phyloP scores from a whole-genome alignment of 805 yeast genomes.

The Suhomyces sp. region DNA sequence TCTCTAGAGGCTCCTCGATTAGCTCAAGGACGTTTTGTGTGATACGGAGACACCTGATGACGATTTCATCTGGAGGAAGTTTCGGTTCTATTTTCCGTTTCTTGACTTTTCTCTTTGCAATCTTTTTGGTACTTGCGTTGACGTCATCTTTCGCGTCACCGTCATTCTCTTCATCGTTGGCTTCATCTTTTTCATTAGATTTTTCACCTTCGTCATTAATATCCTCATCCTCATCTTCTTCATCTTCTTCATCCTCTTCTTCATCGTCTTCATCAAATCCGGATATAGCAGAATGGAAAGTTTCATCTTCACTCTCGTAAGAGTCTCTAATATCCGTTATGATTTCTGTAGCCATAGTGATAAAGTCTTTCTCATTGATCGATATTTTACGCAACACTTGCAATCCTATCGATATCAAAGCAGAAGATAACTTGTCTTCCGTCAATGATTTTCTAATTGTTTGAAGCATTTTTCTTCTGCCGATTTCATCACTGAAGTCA shows the following conservation, averaged over 20 bases:
- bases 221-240: slow-evolving; percentile 31
- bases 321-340: slow-evolving; percentile 81
- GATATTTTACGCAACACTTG: slow-evolving; percentile 68
- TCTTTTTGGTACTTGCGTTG: slow-evolving; percentile 21
- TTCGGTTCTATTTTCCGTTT: slow-evolving; percentile 38
- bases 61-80: slow-evolving; percentile 44
- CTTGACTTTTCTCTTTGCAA: slow-evolving; percentile 27
- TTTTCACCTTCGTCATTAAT: slow-evolving; percentile 15
- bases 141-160: slow-evolving; percentile 26
- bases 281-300: slow-evolving; percentile 25
- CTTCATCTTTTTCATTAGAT: slow-evolving; percentile 14
- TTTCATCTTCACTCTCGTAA: slow-evolving; percentile 39
- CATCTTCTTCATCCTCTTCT: slow-evolving; percentile 27
- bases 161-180: slow-evolving; percentile 23
- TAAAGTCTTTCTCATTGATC: slow-evolving; percentile 78
- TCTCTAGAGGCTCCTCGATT: slow-evolving; percentile 59
- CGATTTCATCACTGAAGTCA: slow-evolving; percentile 88
- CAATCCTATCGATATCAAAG: slow-evolving; percentile 53
- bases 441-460: slow-evolving; percentile 50
- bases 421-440: slow-evolving; percentile 53
- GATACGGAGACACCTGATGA: slow-evolving; percentile 62
- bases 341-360: slow-evolving; percentile 79
- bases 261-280: slow-evolving; percentile 20
- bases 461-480: slow-evolving; percentile 71
- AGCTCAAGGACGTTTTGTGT: slow-evolving; percentile 69